Base-by-base conservation (phyloP, 2,329 filamentous ascomycete genomes). In the Dothistroma pini region DNA sequence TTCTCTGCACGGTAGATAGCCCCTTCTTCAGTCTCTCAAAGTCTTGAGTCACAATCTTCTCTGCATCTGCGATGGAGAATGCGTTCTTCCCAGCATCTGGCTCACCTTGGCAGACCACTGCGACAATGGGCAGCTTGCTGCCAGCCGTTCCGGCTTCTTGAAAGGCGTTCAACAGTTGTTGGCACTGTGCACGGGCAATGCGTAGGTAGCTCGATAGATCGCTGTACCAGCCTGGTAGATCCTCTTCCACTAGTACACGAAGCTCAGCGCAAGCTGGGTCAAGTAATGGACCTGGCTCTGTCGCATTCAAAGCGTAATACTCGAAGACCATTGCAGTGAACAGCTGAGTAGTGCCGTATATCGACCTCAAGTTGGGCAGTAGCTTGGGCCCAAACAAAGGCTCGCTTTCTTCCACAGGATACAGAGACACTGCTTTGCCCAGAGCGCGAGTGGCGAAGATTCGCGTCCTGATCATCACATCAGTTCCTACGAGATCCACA, bases 61-160 rank as follows among this genome's bases (percentile, higher is more conserved):
- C 92, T 0, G 93, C 95, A 67, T 93, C 91, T 0, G 83, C 78
- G 56, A 97, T 84, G 0, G 92, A 96, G 75, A 99, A 99, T 7
- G 95, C 93, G 69, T 87, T 93, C 10, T 93, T 93, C 0, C 95
- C 93, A 38, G 95, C 93, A 71, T 96, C 90, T 5, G 89, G 82
- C 71, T 97, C 93, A 32, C 95, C 95, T 76, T 99, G 95, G 9
- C 97, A 93, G 19, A 99, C 86, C 2, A 96, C 91, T 22, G 95
- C 91, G 52, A 97, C 83, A 5, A 83, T 83, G 0, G 96, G 93
- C 47, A 97, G 79, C 72, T 88, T 90, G 63, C 83, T 82, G 54
- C 86, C 83, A 22, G 89, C 84, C 1, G 96, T 87, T 72, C 90
- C 92, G 70, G 92, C 88, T 68, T 97, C 93, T 68, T 92, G 86